Evolutionary conservation across 345 rosid genomes (phyloP), one percentile per base, ranked within the genome.

Genomic region (Syzygium aromaticum): DNA sequence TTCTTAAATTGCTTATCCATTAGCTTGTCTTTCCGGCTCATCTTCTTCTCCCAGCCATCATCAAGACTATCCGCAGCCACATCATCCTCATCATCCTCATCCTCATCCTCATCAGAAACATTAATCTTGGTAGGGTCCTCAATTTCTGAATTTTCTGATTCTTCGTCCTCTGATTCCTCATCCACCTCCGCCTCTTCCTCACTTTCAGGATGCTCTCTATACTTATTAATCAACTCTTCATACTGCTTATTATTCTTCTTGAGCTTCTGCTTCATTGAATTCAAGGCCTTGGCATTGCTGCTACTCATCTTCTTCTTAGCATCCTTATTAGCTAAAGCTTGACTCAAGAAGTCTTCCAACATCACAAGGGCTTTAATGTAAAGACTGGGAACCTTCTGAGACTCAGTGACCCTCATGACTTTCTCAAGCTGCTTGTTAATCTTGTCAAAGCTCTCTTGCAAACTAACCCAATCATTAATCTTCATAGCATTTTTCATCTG

Each of bases 221-320:
- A 94, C 86, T 93, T 96, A n/a, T 80, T 94, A 88, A 97, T 97
- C 89, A 91, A 89, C 17, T 95, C 98, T 86, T 97, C 99, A 77
- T 96, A 95, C 86, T 89, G 93, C 90, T 95, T 98, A 87, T 98
- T 96, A 85, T 96, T 95, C 91, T 95, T 98, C 92, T 96, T 98
- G 88, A 98, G 87, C 86, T 94, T 98, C 93, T 98, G 99, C 88
- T 92, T 96, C 99, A 98, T 95, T 4, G 99, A 93, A 86, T 98
- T 98, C 94, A 98, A 90, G 8, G 99, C 99, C 93, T 95, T 98
- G 33, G 98, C 95, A 90, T 96, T 98, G 88, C 98, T 98, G 86
- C 98, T 93, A 85, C 99, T 98, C 98, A 98, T 98, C 92, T 98
- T 98, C 91, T 95, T 98, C 91, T 96, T 98, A 0, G 97, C 99